Conservation (phyloP, 169 alveolate species). For the Cyclospora cayetanensis region DNA sequence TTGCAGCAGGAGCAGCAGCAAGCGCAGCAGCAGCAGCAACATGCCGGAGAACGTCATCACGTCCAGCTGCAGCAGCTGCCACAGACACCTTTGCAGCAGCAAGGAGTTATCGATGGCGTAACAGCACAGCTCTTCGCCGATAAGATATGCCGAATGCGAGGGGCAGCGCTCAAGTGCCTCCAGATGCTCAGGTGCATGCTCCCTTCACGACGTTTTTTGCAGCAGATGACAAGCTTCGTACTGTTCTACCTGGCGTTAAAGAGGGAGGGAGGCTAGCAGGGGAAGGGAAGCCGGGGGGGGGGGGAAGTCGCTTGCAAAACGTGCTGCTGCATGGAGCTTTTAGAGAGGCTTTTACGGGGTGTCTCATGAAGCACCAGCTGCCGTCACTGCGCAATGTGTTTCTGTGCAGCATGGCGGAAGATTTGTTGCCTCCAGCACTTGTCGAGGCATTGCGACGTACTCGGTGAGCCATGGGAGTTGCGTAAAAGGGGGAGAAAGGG, state of each 20-base stretch:
- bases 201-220: too few relatives aligned
- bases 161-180: constrained; percentile 88
- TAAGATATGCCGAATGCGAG: constrained; percentile 90
- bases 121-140: constrained; percentile 82
- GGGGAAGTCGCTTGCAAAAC: too few relatives aligned
- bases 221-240: too few relatives aligned
- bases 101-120: not conserved
- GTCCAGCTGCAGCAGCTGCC: constrained; percentile 35
- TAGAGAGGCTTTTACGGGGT: too few relatives aligned
- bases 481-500: too few relatives aligned
- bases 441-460: constrained; percentile 88
- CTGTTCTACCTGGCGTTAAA: too few relatives aligned
- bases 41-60: not conserved
- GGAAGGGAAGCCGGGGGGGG: too few relatives aligned
- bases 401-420: constrained; percentile 85
- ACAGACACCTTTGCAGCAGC: too few relatives aligned
- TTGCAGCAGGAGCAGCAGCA: not conserved
- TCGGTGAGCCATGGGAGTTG: not conserved
- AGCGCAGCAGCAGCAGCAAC: not conserved
- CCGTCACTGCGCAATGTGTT: not conserved
- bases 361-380: too few relatives aligned
- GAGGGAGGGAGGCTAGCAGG: too few relatives aligned
- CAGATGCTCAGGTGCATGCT: constrained; percentile 79
- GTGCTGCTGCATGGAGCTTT: too few relatives aligned
- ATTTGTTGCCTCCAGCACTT: constrained; percentile 88